Percentiles rank a stretch among this genome's conserved stretches.
These are phyloP conservation scores for Fagopyrum tataricum DNA, from an alignment of 148 eudicot species.

Conservation along the genomic window DNA sequence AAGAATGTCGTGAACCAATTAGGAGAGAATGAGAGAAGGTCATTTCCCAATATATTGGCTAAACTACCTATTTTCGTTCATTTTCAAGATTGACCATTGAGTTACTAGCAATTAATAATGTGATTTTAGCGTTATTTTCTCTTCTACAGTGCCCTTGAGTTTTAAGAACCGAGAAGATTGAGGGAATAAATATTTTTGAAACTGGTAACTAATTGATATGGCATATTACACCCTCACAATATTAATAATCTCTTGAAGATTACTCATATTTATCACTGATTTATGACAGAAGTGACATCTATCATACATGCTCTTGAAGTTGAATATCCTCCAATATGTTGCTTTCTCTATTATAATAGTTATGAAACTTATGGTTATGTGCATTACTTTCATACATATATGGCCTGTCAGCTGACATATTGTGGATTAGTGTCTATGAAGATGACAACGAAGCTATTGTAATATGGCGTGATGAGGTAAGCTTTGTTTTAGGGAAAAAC, in stretches of 20 bases:
- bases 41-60: background rate
- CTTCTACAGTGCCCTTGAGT: background rate
- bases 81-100: background rate
- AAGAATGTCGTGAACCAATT: background rate
- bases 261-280: background rate
- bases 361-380: background rate
- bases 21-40: background rate
- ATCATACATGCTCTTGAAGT: background rate
- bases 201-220: background rate
- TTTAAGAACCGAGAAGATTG: background rate
- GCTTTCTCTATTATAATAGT: background rate
- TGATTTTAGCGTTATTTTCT: background rate
- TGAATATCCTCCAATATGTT: background rate
- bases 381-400: slow-evolving; percentile 37
- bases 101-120: background rate
- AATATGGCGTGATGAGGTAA: slow-evolving; percentile 88
- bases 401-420: slow-evolving; percentile 60
- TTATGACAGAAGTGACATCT: background rate
- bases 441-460: slow-evolving; percentile 85
- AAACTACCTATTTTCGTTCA: background rate
- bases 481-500: background rate
- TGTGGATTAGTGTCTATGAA: slow-evolving; percentile 90
- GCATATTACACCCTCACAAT: background rate
- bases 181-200: background rate
- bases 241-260: background rate